Base-by-base conservation (phyloP, 2,329 filamentous ascomycete genomes). In the Pseudogymnoascus pannorum region DNA sequence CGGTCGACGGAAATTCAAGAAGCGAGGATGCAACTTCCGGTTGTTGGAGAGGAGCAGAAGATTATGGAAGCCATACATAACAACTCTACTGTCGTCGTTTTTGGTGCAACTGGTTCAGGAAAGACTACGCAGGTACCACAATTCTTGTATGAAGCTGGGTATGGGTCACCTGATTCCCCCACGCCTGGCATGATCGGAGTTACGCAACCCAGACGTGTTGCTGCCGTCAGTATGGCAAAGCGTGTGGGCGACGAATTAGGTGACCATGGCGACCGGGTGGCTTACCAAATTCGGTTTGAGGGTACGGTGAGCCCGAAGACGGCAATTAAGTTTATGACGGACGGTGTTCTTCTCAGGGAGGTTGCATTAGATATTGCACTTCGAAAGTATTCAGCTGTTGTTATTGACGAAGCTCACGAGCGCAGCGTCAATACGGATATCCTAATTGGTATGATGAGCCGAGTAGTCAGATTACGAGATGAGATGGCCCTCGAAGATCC, bases 41-140 rank as follows among this genome's bases (percentile, higher is more conserved):
- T 99, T 1, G 91, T 97, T 1, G 90, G 90, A 1, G 92, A 97
- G 73, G 94, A 99, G 74, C 94, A 99, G 72, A 92, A 88, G 69
- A 92, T 99, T 29, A 97, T 99, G 92, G 94, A 99, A 75, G 92
- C 92, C 1, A 91, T 99, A 57, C 88, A 97, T 74, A 93, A 93
- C 71, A 89, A 97, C 72, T 84, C 93, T 59, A 86, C 91, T 3
- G 89, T 97, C 1, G 88, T 99, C 9, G 85, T 99, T 6, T 97
- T 93, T 76, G 94, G 94, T 74, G 88, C 92, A 12, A 99, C 95
- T 33, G 94, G 94, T 74, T 97, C 92, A 65, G 94, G 94, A 72
- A 99, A 99, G 75, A 99, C 95, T 0, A 99, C 94, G 0, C 94
- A 99, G 73, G 84, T 99, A 7, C 95, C 95, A 0, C 94, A 99